Percentiles rank a stretch among this genome's conserved stretches.
Evolutionary conservation across 345 rosid species (phyloP).

Genomic region (Populus nigra): DNA sequence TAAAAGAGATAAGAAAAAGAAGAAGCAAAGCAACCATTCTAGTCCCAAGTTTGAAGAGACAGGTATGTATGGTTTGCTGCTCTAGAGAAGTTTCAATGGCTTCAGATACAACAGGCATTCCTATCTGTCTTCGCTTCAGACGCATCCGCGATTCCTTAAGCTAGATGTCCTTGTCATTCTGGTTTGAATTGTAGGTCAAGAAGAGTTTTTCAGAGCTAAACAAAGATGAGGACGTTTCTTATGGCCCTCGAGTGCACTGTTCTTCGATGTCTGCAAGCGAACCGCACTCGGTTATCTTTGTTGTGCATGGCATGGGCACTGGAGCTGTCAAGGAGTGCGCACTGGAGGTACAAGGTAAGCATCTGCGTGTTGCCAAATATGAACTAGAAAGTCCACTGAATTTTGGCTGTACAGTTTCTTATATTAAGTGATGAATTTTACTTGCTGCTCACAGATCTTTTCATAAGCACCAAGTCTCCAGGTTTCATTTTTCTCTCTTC

Average conservation of each 20-base stretch:
- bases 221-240: constrained; percentile 31
- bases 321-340: constrained; percentile 72
- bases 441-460: too few species aligned
- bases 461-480: neutral
- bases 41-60: constrained; percentile 36
- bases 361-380: constrained; percentile 57
- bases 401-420: constrained; percentile 88
- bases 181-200: constrained; percentile 25
- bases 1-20: constrained; percentile 21
- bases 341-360: constrained; percentile 49
- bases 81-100: neutral
- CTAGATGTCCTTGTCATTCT: neutral
- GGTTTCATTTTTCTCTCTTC: neutral
- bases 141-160: neutral
- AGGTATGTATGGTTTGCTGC: constrained; percentile 37
- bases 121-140: neutral
- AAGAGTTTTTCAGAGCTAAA: constrained; percentile 21
- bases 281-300: constrained; percentile 51
- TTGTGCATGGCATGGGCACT: constrained; percentile 80
- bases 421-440: constrained; percentile 35
- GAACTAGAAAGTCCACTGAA: constrained; percentile 75
- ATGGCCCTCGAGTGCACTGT: constrained; percentile 42
- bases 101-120: neutral
- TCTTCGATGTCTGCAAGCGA: constrained; percentile 38
- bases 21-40: constrained; percentile 25